Evolutionary conservation across 306 rosid species (phyloP).

Genomic region (Senna siamea): DNA sequence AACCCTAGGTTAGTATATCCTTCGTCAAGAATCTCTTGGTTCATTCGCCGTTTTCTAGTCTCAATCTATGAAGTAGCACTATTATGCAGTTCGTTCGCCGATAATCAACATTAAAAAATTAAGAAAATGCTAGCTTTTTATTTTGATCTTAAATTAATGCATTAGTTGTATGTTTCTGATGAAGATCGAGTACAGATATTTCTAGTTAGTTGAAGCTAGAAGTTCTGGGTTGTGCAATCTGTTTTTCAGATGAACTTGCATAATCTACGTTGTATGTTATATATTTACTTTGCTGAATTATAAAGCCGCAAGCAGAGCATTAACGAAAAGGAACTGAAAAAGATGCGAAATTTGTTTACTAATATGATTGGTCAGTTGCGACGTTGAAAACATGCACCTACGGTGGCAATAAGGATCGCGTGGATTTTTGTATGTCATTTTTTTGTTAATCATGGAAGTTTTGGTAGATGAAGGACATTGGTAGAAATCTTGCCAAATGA

Average conservation of each 20-base stretch:
- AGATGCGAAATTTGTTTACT: neutral
- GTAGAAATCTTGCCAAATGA: neutral
- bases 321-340: neutral
- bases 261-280: neutral
- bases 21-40: neutral
- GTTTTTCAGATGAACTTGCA: neutral
- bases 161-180: neutral
- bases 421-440: neutral
- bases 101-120: neutral
- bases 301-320: neutral
- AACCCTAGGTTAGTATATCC: conserved; percentile 42
- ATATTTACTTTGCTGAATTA: neutral
- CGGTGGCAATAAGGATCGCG: neutral
- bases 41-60: neutral
- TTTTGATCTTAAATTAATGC: conserved; percentile 2
- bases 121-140: neutral
- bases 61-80: neutral
- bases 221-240: conserved; percentile 7
- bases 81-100: neutral
- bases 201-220: conserved; percentile 7
- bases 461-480: neutral
- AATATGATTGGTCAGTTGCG: neutral
- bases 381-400: neutral
- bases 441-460: neutral
- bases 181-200: neutral